Percentiles rank a stretch among this genome's conserved stretches.
These are phyloP conservation scores for Juncus effusus DNA, from an alignment of 176 grass and related monocot genomes.

Conservation along the genomic window DNA sequence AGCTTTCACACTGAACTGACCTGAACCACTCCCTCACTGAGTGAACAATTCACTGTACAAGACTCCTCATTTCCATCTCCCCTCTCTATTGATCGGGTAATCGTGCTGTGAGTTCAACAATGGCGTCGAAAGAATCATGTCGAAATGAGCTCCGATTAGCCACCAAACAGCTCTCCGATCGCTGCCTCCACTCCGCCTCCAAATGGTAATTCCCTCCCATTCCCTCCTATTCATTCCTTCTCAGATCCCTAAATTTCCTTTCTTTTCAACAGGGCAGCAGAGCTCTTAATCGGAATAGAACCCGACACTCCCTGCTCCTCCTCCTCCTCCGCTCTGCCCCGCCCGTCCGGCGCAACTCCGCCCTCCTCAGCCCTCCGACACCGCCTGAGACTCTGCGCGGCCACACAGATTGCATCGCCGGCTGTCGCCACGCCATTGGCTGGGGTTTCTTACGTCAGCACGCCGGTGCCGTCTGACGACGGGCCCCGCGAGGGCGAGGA, in stretches of 20 bases:
- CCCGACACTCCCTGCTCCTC: slow-evolving; percentile 44
- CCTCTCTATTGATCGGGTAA: neutral
- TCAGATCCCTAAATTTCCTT: neutral
- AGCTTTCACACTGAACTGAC: neutral
- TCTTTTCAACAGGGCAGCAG: slow-evolving; percentile 52
- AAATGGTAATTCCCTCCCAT: slow-evolving; percentile 55
- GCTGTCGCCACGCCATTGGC: slow-evolving; percentile 52
- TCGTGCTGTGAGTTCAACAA: slow-evolving; percentile 15
- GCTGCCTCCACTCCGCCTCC: slow-evolving; percentile 79
- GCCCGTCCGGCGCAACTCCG: slow-evolving; percentile 42
- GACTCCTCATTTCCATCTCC: neutral
- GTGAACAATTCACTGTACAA: neutral
- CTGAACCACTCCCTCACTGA: neutral
- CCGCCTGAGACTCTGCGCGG: slow-evolving; percentile 41
- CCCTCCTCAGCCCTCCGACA: slow-evolving; percentile 71
- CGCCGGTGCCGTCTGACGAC: slow-evolving; percentile 77
- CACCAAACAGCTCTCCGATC: slow-evolving; percentile 68
- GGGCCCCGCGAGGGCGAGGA: slow-evolving; percentile 54
- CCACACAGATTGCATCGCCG: slow-evolving; percentile 21
- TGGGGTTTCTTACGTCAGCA: slow-evolving; percentile 88
- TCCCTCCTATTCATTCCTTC: neutral
- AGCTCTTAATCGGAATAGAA: slow-evolving; percentile 81
- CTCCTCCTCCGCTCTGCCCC: slow-evolving; percentile 36
- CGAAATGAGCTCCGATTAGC: slow-evolving; percentile 81
- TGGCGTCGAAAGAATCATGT: slow-evolving; percentile 70